Base-by-base conservation (phyloP, 2,329 filamentous ascomycete genomes). In the Phoma herbarum region DNA sequence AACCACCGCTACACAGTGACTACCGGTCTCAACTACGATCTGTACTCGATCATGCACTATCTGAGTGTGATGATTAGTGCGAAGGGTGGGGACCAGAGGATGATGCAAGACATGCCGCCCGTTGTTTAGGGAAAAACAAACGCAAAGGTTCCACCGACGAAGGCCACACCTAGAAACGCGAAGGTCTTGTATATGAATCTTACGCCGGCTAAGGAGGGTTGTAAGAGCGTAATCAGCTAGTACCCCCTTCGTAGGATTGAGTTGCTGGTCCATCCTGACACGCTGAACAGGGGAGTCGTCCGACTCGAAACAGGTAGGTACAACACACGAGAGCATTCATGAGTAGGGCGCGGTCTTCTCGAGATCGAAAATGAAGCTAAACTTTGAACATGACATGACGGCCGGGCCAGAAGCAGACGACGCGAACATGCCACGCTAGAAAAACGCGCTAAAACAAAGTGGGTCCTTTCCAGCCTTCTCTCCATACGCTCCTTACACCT, bases 11-110 rank as follows among this genome's bases (percentile, higher is more conserved):
- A 51, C n/a, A 52, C 46, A 12, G 31, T 23, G 14, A 57, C 41
- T 12, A n/a, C 37, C 16, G 26, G 39, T 33, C 35, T n/a, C 5
- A 29, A 12, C 2, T 53, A 59, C 31, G 60, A 57, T 26, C 5
- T 26, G 20, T n/a, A 28, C n/a, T 57, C 56, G 16, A 59, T 62
- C 44, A 57, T 60, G 59, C 55, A 59, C 10, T 59, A 50, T 22
- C 23, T 46, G 10, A 56, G 51, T 28, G 16, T 26, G 3, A 29
- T 26, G 28, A 45, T 44, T 18, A 35, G 43, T 14, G 37, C 45
- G 6, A 26, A n/a, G 18, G 18, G 37, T 25, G 20, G 28, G 33
- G n/a, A 25, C 4, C 9, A 29, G 41, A 14, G 12, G 2, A 16
- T 1, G n/a, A 28, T 44, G 6, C 16, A 35, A 26, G 10, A 57